Evolutionary conservation across 1,284 basidiomycete genomes (phyloP), one percentile per base, ranked within the genome.

Genomic region (Sporisorium scitamineum): DNA sequence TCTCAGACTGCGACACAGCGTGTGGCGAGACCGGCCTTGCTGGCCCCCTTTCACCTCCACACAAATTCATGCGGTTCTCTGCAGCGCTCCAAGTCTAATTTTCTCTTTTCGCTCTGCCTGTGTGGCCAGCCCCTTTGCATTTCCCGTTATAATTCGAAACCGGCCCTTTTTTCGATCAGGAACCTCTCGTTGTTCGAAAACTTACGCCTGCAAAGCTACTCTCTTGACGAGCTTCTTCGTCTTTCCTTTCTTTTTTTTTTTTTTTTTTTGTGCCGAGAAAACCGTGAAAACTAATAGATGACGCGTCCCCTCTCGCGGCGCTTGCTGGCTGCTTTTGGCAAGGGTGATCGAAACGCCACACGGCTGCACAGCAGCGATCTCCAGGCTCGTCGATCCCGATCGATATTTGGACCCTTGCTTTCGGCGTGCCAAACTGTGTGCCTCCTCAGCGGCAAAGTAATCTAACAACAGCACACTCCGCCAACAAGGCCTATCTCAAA

Each of bases 21-120:
- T 48, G 34, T 54, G 60, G 60, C 61, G 54, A 62, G 39, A 62
- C 61, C 26, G 13, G 16, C 20, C 22, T n/a, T 48, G 24, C 51
- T 26, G 27, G 24, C 45, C 11, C 27, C 26, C 11, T 13, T 26
- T 37, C 24, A 44, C 53, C 54, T 56, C 61, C 54, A 63, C 61
- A 63, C 53, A 41, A 45, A 27, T 45, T 16, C 31, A 37, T 50
- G 39, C 39, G n/a, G 7, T 16, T 29, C 10, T 16, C 27, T 31
- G 48, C 48, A 50, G 48, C 48, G 7, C 48, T 18, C 5, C 24
- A 8, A n/a, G 27, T n/a, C 47, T 29, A 18, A n/a, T 31, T 31
- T 48, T 34, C 22, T 26, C 9, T n/a, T 18, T 48, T 9, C n/a
- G 8, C 39, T 5, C 39, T 42, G 14, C n/a, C n/a, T n/a, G n/a